These are phyloP conservation scores for Stevia rebaudiana DNA, from an alignment of 140 eudicot species.

Conservation along the genomic window DNA sequence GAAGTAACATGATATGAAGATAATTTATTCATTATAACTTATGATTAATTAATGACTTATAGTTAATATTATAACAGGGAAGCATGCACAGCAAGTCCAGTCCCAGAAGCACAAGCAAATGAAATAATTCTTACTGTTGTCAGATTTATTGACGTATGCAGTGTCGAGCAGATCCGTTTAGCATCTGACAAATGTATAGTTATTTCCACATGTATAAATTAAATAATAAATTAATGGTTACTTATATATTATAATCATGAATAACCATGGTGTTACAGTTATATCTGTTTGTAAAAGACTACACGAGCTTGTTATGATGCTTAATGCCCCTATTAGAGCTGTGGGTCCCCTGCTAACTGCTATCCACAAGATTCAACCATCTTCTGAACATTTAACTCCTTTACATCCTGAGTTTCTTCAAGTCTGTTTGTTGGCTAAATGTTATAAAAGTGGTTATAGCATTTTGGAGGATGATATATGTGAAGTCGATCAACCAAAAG, in stretches of 20 bases:
- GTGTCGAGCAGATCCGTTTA: constrained; percentile 68
- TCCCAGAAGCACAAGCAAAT: constrained; percentile 52
- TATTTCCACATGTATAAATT: background rate
- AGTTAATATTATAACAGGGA: constrained; percentile 48
- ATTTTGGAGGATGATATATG: constrained; percentile 76
- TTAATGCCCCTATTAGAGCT: constrained; percentile 76
- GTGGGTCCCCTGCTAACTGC: constrained; percentile 81
- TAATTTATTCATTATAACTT: background rate
- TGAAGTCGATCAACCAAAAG: constrained; percentile 79
- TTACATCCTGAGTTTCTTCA: constrained; percentile 83
- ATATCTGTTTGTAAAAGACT: constrained; percentile 74
- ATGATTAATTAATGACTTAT: background rate
- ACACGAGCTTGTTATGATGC: constrained; percentile 59
- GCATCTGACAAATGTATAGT: constrained; percentile 75
- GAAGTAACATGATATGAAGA: background rate
- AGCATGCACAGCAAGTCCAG: constrained; percentile 61
- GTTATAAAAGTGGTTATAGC: constrained; percentile 65
- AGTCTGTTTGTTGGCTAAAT: constrained; percentile 75
- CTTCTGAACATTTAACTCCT: constrained; percentile 81
- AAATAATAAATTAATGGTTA: background rate
- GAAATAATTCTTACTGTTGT: constrained; percentile 49
- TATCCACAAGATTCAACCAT: constrained; percentile 58
- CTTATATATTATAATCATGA: background rate
- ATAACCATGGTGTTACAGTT: constrained; percentile 49
- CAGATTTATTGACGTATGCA: constrained; percentile 65